Evolutionary conservation across 75 land plant species (phyloP).

Genomic region (Larix kaempferi): DNA sequence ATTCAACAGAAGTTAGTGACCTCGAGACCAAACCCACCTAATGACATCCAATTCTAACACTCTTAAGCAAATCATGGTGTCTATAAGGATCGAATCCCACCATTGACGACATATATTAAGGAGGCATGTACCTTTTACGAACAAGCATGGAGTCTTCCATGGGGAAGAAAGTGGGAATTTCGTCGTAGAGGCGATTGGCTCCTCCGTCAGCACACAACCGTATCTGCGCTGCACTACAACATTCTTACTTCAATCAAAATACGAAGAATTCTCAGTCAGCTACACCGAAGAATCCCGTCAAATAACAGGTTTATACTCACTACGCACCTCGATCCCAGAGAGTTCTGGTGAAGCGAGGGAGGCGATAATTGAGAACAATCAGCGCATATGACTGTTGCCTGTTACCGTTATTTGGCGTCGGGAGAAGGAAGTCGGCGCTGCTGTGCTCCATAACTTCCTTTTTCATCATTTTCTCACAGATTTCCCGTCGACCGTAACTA

Average conservation of each 20-base stretch:
- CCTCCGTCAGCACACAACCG: slow-evolving; percentile 97
- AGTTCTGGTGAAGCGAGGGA: slow-evolving; percentile 70
- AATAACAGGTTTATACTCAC: neutral
- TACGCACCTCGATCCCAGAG: slow-evolving; percentile 77
- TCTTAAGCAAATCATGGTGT: neutral
- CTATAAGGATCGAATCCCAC: neutral
- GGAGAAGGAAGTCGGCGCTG: slow-evolving; percentile 40
- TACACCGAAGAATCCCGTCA: no score
- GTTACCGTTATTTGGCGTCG: neutral
- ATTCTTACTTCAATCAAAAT: no score
- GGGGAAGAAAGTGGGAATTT: slow-evolving; percentile 58
- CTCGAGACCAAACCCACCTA: no score
- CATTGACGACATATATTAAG: no score
- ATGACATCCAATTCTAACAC: no score
- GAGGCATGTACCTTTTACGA: slow-evolving; percentile 50
- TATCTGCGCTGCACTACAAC: slow-evolving; percentile 56
- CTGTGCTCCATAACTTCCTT: slow-evolving; percentile 42
- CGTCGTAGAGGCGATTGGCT: slow-evolving; percentile 82
- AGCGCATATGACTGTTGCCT: slow-evolving; percentile 46
- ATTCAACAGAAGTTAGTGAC: no score
- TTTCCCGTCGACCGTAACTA: no score
- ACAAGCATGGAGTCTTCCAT: slow-evolving; percentile 51
- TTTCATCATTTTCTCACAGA: no score
- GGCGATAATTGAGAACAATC: slow-evolving; percentile 66
- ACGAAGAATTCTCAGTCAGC: no score